Evolutionary conservation across 345 rosid genomes (phyloP), one percentile per base, ranked within the genome.

Genomic region (Salix arbutifolia): DNA sequence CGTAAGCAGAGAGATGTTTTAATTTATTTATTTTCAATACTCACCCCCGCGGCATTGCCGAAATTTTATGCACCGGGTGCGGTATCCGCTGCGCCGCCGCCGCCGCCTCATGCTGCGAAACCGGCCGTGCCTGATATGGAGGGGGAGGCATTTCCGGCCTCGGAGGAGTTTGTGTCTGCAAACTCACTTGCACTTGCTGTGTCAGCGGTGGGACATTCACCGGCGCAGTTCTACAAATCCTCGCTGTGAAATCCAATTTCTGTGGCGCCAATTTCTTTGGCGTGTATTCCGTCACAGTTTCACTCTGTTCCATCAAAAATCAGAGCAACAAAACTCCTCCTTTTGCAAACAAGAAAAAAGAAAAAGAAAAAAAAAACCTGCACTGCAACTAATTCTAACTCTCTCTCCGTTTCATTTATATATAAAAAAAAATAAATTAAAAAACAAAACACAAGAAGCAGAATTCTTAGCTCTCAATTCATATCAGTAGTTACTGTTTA

Each of bases 181-280:
- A 70, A 17, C 31, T 58, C 70, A 33, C 30, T 19, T 79, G 78
- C 64, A 44, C 38, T 33, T 80, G 79, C 8, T n/a, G 61, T 4
- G 11, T 78, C 44, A 65, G 67, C 6, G 64, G 78, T 3, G 66
- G 26, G 67, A 16, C n/a, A 10, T 33, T 37, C 33, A 65, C 83
- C 73, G 72, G 72, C 50, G 23, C 83, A 48, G 87, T 71, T 48
- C 81, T 77, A 68, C 83, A 78, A 26, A 75, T 25, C 25, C 75
- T 69, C 21, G 77, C 71, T 5, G 82, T 84, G 85, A 86, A 85
- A 88, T 89, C 93, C 76, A 86, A 83, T 75, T 60, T 60, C 19
- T 87, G 91, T 69, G 87, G 86, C 69, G 87, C 88, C 65, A 85
- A 46, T 69, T 83, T 81, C 78, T 86, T 88, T 25, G 80, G 85